Evolutionary conservation across 176 grass and related monocot genomes (phyloP).

Genomic region (Oryza coarctata): DNA sequence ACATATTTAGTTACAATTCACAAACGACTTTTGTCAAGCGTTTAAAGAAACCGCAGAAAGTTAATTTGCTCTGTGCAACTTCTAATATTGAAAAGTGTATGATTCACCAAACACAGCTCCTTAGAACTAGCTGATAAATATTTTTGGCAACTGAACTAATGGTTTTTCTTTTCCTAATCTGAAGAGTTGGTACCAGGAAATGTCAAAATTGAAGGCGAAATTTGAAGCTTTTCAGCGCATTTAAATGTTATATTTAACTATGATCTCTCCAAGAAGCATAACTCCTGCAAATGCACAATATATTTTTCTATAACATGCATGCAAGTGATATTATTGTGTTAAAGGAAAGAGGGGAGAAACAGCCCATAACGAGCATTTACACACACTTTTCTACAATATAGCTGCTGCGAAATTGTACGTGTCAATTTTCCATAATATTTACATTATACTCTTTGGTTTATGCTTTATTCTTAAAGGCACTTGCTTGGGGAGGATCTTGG

Average conservation of each 20-base stretch:
- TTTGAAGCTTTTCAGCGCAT: slow-evolving; percentile 82
- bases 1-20: background rate
- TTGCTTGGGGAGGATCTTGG: slow-evolving; percentile 97
- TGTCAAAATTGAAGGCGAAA: slow-evolving; percentile 93
- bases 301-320: background rate
- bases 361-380: background rate
- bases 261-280: background rate
- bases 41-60: background rate
- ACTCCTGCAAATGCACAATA: background rate
- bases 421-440: background rate
- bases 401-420: background rate
- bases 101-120: background rate
- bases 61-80: background rate
- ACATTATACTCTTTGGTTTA: background rate
- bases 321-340: background rate
- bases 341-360: background rate
- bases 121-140: background rate
- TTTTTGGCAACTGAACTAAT: slow-evolving; percentile 1
- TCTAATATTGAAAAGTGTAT: background rate
- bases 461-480: slow-evolving; percentile 52
- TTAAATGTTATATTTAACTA: slow-evolving; percentile 62
- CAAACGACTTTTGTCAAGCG: background rate
- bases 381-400: background rate
- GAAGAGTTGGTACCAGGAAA: slow-evolving; percentile 88
- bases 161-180: background rate